Evolutionary conservation across 2,329 filamentous ascomycete species (phyloP).

Genomic region (Beauveria rudraprayagi): DNA sequence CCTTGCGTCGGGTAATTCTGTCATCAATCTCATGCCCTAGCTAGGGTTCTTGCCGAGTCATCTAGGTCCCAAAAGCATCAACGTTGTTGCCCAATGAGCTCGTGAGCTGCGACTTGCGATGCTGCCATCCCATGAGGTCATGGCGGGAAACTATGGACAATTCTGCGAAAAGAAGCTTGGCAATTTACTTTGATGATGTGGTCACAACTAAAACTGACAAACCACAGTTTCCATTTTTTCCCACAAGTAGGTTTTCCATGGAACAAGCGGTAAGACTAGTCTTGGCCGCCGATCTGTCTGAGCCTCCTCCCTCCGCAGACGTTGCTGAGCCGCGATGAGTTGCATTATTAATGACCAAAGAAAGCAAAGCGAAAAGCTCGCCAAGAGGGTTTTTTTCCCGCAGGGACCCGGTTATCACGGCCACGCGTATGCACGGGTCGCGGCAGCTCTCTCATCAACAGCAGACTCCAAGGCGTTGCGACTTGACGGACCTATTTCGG

Average conservation of each 20-base stretch:
- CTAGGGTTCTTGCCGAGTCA: neutral
- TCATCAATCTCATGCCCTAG: neutral
- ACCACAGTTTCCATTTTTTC: neutral
- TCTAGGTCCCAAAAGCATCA: neutral
- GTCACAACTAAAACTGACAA: neutral
- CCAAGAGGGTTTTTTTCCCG: neutral
- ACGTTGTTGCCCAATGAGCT: neutral
- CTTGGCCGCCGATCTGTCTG: neutral
- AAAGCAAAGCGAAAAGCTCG: neutral
- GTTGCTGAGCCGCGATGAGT: no score
- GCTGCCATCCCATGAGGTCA: neutral
- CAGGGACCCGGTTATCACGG: conserved; percentile 1
- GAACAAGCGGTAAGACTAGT: neutral
- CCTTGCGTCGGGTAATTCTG: neutral
- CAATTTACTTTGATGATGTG: neutral
- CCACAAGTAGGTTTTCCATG: neutral
- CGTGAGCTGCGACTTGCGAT: neutral
- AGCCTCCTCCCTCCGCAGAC: no score
- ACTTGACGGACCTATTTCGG: neutral
- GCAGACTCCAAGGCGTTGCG: neutral
- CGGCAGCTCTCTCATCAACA: neutral
- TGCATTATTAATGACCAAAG: neutral
- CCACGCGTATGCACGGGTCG: neutral
- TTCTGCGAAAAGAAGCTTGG: neutral
- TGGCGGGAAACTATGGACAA: neutral